Percentiles rank a stretch among this genome's conserved stretches.
phyloP scores from a whole-genome alignment of 208 protist species.

The Jaenimonas drosophilae region DNA sequence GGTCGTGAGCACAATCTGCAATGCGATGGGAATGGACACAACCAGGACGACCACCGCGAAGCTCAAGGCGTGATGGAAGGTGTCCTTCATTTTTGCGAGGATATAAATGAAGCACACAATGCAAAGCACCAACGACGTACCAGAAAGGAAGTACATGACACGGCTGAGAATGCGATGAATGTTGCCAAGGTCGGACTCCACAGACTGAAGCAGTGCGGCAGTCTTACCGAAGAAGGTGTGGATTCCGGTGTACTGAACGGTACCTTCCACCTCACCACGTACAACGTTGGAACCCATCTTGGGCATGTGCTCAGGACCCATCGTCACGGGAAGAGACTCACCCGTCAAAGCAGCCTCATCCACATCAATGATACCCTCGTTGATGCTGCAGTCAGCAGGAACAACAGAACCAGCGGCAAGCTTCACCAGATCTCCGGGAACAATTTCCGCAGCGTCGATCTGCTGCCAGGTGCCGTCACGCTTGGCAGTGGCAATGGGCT shows the following conservation, averaged over 20 bases:
- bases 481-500: conserved; percentile 34
- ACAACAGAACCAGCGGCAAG: conserved; percentile 87
- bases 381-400: conserved; percentile 89
- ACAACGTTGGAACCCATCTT: conserved; percentile 90
- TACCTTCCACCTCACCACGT: conserved; percentile 66
- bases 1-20: conserved; percentile 35
- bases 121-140: conserved; percentile 17
- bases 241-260: conserved; percentile 80
- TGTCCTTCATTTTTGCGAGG: conserved; percentile 16
- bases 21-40: conserved; percentile 69
- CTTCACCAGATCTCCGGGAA: conserved; percentile 92
- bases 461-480: conserved; percentile 80
- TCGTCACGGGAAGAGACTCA: conserved; percentile 92
- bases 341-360: conserved; percentile 90
- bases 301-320: conserved; percentile 71
- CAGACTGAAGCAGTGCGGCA: conserved; percentile 73
- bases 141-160: conserved; percentile 21
- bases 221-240: conserved; percentile 93
- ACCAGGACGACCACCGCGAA: conserved; percentile 51
- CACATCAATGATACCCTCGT: conserved; percentile 85
- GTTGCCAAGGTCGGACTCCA: conserved; percentile 34
- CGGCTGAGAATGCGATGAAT: conserved; percentile 9
- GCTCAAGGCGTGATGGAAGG: conserved; percentile 16
- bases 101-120: conserved; percentile 25
- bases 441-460: conserved; percentile 73